A percentile compares a stretch with the other conserved stretches of the same genome.
Conservation (phyloP, 2,329 filamentous ascomycete genomes). For the Trichoderma afroharzianum region DNA sequence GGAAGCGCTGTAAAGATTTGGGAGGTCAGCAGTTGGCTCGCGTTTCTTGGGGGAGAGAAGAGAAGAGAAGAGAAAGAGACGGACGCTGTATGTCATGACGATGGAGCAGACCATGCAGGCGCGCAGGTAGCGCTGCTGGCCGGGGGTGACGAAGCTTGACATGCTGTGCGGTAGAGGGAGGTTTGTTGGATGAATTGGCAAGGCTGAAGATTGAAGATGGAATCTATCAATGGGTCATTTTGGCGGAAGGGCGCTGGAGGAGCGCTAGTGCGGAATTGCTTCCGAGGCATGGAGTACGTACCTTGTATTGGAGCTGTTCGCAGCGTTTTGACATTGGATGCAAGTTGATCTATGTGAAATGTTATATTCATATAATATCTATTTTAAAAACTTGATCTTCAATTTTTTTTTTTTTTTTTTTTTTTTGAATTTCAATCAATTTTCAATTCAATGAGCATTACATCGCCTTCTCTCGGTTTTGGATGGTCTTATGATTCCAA, state of each 20-base stretch:
- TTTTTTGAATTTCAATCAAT: background rate
- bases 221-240: background rate
- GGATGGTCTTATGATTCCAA: background rate
- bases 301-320: background rate
- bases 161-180: background rate
- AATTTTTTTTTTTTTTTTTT: too few species aligned
- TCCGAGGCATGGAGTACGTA: background rate
- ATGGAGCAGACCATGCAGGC: slow-evolving; percentile 99
- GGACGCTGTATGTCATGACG: slow-evolving; percentile 74
- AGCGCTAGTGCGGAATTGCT: slow-evolving; percentile 15
- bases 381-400: background rate
- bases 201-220: slow-evolving; percentile 1
- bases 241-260: slow-evolving; percentile 4
- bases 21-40: background rate
- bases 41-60: background rate
- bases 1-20: slow-evolving; percentile 63
- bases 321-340: background rate
- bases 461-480: background rate
- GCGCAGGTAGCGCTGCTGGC: slow-evolving; percentile 80
- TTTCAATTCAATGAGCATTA: background rate
- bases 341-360: background rate
- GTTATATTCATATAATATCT: background rate
- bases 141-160: slow-evolving; percentile 42
- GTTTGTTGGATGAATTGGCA: background rate
- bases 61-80: slow-evolving; percentile 26